These are phyloP conservation scores for Angomonas desouzai DNA, from an alignment of 208 protist genomes.

Conservation along the genomic window DNA sequence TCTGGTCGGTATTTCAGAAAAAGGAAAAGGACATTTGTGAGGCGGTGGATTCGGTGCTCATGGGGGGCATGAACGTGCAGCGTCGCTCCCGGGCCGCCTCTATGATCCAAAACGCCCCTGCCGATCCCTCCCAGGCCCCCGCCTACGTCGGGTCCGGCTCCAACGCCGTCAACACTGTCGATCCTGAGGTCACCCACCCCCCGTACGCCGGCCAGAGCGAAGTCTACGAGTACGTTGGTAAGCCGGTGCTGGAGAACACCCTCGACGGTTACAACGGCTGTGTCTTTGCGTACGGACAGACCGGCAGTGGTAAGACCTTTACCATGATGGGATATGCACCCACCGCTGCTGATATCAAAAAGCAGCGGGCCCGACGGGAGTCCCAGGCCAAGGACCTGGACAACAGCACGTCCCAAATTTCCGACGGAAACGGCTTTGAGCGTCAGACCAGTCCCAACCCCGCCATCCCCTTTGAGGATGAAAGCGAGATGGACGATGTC, in stretches of 20 bases:
- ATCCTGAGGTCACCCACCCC: constrained; percentile 48
- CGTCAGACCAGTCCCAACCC: constrained; percentile 10
- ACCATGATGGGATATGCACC: constrained; percentile 88
- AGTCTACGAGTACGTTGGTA: constrained; percentile 72
- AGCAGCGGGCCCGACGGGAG: constrained; percentile 19
- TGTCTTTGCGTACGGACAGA: constrained; percentile 91
- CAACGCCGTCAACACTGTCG: constrained; percentile 33
- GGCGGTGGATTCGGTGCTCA: constrained; percentile 35
- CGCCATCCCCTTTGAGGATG: constrained; percentile 19
- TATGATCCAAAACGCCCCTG: constrained; percentile 14
- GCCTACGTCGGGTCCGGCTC: constrained; percentile 33
- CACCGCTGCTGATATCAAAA: constrained; percentile 21
- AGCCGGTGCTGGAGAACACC: constrained; percentile 68
- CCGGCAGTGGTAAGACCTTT: constrained; percentile 91
- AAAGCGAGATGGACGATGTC: constrained; percentile 32
- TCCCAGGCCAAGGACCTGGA: constrained; percentile 10
- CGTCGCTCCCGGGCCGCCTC: constrained; percentile 29
- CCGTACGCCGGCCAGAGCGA: constrained; percentile 68
- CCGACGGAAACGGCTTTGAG: not conserved
- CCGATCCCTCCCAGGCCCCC: constrained; percentile 9
- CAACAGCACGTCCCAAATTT: constrained; percentile 5
- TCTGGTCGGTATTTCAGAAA: constrained; percentile 72
- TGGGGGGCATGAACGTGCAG: constrained; percentile 39
- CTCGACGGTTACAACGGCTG: constrained; percentile 86
- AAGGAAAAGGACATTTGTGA: constrained; percentile 12